Evolutionary conservation across 768 basidiomycete genomes (phyloP).

Genomic region (Auriscalpium orientale): DNA sequence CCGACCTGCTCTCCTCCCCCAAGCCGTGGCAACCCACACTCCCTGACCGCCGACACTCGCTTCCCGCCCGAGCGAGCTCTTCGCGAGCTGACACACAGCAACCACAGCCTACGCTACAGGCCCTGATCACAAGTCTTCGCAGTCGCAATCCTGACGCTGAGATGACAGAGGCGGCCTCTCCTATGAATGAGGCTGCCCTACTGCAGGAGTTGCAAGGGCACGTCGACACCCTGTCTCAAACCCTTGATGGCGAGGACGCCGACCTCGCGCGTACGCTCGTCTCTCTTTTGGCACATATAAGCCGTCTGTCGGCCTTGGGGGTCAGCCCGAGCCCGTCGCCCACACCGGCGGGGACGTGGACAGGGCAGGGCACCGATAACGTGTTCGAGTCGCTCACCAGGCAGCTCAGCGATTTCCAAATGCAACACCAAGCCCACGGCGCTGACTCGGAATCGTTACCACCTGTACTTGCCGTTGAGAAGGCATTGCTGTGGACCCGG

Average conservation of each 20-base stretch:
- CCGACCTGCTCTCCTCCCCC: conserved; percentile 54
- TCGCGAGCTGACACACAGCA: conserved; percentile 7
- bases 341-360: conserved; percentile 15
- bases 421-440: conserved; percentile 6
- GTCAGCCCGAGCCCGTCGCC: conserved; percentile 10
- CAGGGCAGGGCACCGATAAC: conserved; percentile 21
- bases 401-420: conserved; percentile 14
- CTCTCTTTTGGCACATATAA: conserved; percentile 60
- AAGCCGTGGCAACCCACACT: conserved; percentile 46
- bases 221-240: conserved; percentile 39
- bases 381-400: conserved; percentile 9
- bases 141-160: conserved; percentile 34
- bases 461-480: conserved; percentile 15
- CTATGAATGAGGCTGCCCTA: conserved; percentile 40
- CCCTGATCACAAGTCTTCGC: conserved; percentile 56
- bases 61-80: conserved; percentile 31
- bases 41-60: conserved; percentile 53
- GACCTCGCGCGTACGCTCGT: conserved; percentile 61
- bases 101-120: conserved; percentile 41
- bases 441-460: neutral
- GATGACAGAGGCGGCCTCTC: conserved; percentile 40
- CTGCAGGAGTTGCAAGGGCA: conserved; percentile 52
- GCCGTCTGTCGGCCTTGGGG: conserved; percentile 41
- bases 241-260: conserved; percentile 44
- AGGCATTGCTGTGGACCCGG: conserved; percentile 13